Evolutionary conservation across 768 basidiomycete species (phyloP).

Genomic region (Gelatoporia subvermispora): DNA sequence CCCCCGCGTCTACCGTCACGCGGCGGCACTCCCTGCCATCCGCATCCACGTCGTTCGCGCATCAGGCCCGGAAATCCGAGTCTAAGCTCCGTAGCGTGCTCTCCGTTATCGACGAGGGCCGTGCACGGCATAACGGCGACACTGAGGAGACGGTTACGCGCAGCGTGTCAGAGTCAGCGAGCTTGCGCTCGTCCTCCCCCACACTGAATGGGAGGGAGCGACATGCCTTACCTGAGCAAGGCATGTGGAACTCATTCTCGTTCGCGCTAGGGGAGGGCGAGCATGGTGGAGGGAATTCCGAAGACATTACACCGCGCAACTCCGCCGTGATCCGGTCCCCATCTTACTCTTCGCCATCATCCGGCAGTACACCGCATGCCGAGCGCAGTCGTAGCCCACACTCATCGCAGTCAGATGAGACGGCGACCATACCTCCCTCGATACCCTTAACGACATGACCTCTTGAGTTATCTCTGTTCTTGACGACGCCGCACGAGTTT

Average conservation of each 20-base stretch:
- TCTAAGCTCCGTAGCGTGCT: constrained; percentile 70
- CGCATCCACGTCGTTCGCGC: constrained; percentile 20
- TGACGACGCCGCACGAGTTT: too few species aligned
- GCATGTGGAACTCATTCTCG: constrained; percentile 5
- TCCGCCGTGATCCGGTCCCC: constrained; percentile 26
- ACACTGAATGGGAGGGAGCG: constrained; percentile 16
- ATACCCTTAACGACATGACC: constrained; percentile 21
- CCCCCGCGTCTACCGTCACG: constrained; percentile 12
- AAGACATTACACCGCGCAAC: constrained; percentile 45
- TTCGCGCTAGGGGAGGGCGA: neutral
- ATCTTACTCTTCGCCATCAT: constrained; percentile 16
- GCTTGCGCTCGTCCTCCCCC: constrained; percentile 16
- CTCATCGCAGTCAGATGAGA: constrained; percentile 19
- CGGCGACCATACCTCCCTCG: constrained; percentile 4
- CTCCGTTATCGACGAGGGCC: constrained; percentile 64
- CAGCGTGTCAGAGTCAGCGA: constrained; percentile 8
- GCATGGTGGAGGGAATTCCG: constrained; percentile 1
- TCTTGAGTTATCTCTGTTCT: neutral
- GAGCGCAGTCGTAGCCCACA: constrained; percentile 25
- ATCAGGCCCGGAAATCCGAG: constrained; percentile 49
- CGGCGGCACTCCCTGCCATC: constrained; percentile 53
- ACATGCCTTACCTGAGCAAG: constrained; percentile 2
- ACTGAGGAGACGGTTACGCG: constrained; percentile 5
- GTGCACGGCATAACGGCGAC: constrained; percentile 27
- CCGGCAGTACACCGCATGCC: constrained; percentile 14